Percentiles rank a stretch among this genome's conserved stretches.
Conservation (phyloP, 2,329 filamentous ascomycete genomes). For the Hymenoscyphus linearis region DNA sequence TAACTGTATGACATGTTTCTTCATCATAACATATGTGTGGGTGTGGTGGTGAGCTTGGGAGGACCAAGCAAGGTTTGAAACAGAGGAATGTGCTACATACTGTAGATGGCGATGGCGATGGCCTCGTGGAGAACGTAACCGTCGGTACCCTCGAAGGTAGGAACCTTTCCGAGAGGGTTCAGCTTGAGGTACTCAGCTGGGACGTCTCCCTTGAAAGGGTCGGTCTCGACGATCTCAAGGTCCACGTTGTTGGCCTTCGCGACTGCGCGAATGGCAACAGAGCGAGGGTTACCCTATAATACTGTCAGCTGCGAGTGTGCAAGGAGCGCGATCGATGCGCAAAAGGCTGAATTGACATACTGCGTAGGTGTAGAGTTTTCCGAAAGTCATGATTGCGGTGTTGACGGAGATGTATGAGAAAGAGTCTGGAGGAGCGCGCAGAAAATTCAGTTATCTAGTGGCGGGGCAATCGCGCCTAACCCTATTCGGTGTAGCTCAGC, state of each 20-base stretch:
- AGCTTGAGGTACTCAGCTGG: constrained; percentile 75
- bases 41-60: background rate
- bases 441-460: background rate
- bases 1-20: constrained; percentile 75
- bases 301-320: constrained; percentile 14
- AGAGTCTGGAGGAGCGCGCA: background rate
- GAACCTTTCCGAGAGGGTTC: constrained; percentile 86
- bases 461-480: background rate
- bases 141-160: constrained; percentile 87
- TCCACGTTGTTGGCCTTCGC: constrained; percentile 98
- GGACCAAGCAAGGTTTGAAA: background rate
- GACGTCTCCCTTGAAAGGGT: constrained; percentile 54
- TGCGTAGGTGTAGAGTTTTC: constrained; percentile 87
- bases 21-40: constrained; percentile 30
- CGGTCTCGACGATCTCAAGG: constrained; percentile 73
- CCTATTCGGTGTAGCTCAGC: background rate
- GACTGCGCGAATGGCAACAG: constrained; percentile 81
- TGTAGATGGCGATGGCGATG: constrained; percentile 95
- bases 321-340: background rate
- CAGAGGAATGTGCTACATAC: constrained; percentile 54
- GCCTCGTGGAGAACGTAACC: constrained; percentile 83
- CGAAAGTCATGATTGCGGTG: constrained; percentile 69
- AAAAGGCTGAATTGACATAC: constrained; percentile 43
- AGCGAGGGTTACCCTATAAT: constrained; percentile 78
- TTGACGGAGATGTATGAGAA: constrained; percentile 6